Evolutionary conservation across 805 yeast genomes (phyloP), one percentile per base, ranked within the genome.

Genomic region (Hanseniaspora mollemarum): DNA sequence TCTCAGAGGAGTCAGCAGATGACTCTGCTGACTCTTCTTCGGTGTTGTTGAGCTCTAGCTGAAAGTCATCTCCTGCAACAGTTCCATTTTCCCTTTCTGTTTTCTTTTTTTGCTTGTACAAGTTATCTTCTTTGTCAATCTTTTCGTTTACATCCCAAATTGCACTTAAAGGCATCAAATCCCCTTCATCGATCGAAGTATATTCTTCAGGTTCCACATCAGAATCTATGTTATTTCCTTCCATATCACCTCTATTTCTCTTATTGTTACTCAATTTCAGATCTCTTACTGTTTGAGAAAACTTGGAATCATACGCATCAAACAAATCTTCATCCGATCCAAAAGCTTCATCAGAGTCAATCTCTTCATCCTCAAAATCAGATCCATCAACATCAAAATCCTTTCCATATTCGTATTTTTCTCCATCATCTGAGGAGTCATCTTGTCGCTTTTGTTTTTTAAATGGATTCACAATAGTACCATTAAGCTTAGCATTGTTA

Each of bases 281-380:
- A 61, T 80, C 86, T 65, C 87, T 75, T 40, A 80, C 66, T 13
- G 82, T 76, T 59, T 81, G 85, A 5, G 87, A 79, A 55, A 81
- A 77, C 60, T 77, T 81, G 28, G 84, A 76, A 62, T 76, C 74
- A 57, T 80, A 64, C 7, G 71, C 74, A 51, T 79, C 85, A 53
- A 73, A 77, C 9, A 43, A n/a, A 49, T 79, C 86, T 57, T 83
- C 88, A 53, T 76, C 94, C 0, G 92, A 81, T 0, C 92, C 95
- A 53, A 85, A 66, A 0, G 94, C 95, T 58, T 83, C 95, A 63
- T 87, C 96, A 0, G 95, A 85, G 58, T 82, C 86, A 42, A 83
- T 69, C 54, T 83, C 84, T 59, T 78, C 84, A 58, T 78, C 83
- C 43, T 70, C 77, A 55, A 77, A 68, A 22, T 64, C 67, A 3